Conservation (phyloP, 177 flowering plant genomes). For the Vitis hybrid region DNA sequence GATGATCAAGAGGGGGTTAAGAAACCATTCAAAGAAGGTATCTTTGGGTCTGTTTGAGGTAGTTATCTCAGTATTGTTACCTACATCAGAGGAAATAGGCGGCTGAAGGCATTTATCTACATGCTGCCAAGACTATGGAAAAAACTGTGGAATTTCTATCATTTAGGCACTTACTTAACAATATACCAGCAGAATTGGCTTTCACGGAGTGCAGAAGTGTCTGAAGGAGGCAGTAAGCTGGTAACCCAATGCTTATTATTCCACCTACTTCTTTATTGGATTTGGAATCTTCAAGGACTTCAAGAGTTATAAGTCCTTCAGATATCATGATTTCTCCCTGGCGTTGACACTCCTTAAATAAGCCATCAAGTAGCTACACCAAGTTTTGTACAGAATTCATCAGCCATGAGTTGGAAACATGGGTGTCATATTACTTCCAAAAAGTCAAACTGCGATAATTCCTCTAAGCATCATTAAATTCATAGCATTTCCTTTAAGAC, state of each 20-base stretch:
- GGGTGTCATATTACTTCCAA: too few relatives aligned
- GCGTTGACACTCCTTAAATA: conserved; percentile 49
- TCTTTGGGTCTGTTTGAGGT: conserved; percentile 73
- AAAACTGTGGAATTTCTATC: too few relatives aligned
- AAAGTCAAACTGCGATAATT: too few relatives aligned
- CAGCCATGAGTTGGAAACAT: neutral
- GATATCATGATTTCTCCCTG: conserved; percentile 51
- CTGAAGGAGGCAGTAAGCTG: conserved; percentile 76
- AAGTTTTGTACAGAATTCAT: conserved; percentile 3
- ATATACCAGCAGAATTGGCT: conserved; percentile 65
- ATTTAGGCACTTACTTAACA: conserved; percentile 56
- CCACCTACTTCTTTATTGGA: conserved; percentile 36
- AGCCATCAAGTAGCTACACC: conserved; percentile 52
- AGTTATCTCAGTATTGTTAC: conserved; percentile 70
- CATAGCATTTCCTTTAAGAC: neutral
- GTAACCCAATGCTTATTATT: conserved; percentile 65
- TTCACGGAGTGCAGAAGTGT: conserved; percentile 67
- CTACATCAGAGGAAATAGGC: conserved; percentile 29
- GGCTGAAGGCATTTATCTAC: too few relatives aligned
- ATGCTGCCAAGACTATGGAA: too few relatives aligned
- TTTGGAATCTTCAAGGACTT: conserved; percentile 66
- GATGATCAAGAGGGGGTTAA: conserved; percentile 75
- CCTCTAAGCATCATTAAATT: too few relatives aligned
- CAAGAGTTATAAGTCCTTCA: conserved; percentile 54
- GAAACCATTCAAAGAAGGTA: conserved; percentile 72